Conservation (phyloP, 75 land plant species). For the Selaginella moellendorffii region DNA sequence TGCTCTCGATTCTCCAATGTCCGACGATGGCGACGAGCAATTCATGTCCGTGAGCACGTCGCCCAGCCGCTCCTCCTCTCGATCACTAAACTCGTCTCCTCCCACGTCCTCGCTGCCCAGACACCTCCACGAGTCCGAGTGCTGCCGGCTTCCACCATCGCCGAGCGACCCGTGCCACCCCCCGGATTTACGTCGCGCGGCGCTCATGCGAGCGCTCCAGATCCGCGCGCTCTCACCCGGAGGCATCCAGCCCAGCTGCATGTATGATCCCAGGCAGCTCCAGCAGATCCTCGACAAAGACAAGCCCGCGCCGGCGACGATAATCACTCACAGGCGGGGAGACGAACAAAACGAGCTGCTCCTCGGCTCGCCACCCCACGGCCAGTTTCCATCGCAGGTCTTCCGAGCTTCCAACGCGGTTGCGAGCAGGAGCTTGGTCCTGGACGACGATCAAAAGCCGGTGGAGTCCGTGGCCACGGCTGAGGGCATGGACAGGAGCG, state of each 20-base stretch:
- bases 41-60: not conserved
- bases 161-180: constrained; percentile 88
- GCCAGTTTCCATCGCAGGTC: no score
- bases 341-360: no score
- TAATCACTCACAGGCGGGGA: no score
- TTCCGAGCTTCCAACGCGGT: no score
- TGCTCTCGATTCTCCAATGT: constrained; percentile 76
- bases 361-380: no score
- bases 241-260: no score
- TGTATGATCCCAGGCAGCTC: not conserved
- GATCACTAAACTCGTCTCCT: not conserved
- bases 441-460: no score
- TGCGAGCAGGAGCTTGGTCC: no score
- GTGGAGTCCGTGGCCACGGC: no score
- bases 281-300: not conserved
- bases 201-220: constrained; percentile 79
- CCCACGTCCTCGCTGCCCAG: not conserved
- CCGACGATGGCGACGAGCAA: constrained; percentile 77
- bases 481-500: no score
- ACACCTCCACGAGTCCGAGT: no score
- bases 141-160: constrained; percentile 68
- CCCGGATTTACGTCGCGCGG: constrained; percentile 73
- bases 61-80: not conserved
- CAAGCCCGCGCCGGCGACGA: no score
- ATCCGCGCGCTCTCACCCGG: constrained; percentile 60